Evolutionary conservation across 2,329 filamentous ascomycete genomes (phyloP).

Genomic region (Coleophoma cylindrospora): DNA sequence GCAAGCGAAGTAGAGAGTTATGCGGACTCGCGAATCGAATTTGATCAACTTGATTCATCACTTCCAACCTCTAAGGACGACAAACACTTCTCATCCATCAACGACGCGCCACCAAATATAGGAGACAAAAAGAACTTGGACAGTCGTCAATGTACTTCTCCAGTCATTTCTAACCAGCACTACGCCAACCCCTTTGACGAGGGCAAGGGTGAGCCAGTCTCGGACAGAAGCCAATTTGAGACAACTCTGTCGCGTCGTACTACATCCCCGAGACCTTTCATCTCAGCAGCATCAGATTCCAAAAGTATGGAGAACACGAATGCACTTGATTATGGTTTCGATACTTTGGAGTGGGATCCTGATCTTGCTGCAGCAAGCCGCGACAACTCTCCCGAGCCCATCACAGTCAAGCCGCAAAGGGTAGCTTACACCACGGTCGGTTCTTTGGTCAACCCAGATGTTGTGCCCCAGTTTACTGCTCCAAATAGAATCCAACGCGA

Average conservation of each 20-base stretch:
- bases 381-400: slow-evolving; percentile 24
- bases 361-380: slow-evolving; percentile 15
- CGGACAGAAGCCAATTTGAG: not conserved
- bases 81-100: no score
- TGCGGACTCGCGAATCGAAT: no score
- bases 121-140: no score
- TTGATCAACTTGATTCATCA: no score
- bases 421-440: slow-evolving; percentile 29
- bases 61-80: no score
- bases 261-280: not conserved
- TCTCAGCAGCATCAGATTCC: no score
- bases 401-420: slow-evolving; percentile 19
- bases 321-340: slow-evolving; percentile 19
- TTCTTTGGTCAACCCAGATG: slow-evolving; percentile 25
- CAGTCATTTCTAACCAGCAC: no score
- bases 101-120: no score
- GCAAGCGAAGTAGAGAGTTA: not conserved
- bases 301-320: no score
- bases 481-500: slow-evolving; percentile 29
- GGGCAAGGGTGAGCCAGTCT: not conserved
- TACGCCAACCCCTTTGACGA: not conserved
- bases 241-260: not conserved
- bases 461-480: slow-evolving; percentile 22
- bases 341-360: slow-evolving; percentile 24
- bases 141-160: no score